Evolutionary conservation across 257 asterid genomes (phyloP).

Genomic region (Marsdenia floribunda): DNA sequence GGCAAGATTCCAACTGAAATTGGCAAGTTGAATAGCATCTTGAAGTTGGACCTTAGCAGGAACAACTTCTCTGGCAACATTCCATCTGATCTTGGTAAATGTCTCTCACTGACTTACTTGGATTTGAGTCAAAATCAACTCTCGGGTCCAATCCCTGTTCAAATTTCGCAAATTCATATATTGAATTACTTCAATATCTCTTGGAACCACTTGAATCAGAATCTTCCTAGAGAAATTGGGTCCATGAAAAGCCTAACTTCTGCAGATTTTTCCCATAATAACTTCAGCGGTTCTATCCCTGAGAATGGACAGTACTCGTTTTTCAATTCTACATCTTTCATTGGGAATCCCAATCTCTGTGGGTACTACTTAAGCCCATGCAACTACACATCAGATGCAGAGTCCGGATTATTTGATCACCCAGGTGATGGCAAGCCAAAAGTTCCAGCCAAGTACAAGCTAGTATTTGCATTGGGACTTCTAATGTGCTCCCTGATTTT

Average conservation of each 20-base stretch:
- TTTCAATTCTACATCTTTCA: conserved; percentile 36
- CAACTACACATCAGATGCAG: conserved; percentile 21
- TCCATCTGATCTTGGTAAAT: conserved; percentile 30
- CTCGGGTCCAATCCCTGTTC: conserved; percentile 38
- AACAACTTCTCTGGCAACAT: conserved; percentile 34
- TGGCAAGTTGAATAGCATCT: conserved; percentile 27
- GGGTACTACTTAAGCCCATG: conserved; percentile 26
- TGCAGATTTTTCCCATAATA: conserved; percentile 45
- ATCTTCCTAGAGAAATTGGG: conserved; percentile 37
- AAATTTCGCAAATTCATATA: conserved; percentile 35
- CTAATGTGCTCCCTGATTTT: conserved; percentile 33
- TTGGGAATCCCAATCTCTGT: conserved; percentile 41
- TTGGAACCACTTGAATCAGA: conserved; percentile 34
- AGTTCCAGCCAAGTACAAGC: conserved; percentile 39
- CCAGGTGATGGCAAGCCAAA: conserved; percentile 23
- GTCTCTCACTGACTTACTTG: conserved; percentile 30
- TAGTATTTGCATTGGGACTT: conserved; percentile 37
- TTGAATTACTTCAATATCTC: conserved; percentile 42
- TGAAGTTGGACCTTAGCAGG: conserved; percentile 33
- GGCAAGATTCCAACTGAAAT: conserved; percentile 35
- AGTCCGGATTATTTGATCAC: conserved; percentile 7
- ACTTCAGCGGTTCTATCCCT: conserved; percentile 44
- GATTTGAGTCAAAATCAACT: conserved; percentile 42
- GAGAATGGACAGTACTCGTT: conserved; percentile 37
- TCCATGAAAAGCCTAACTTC: conserved; percentile 46